Evolutionary conservation across 805 yeast species (phyloP), one percentile per base, ranked within the genome.

Genomic region (Jamesozyma lodderae): DNA sequence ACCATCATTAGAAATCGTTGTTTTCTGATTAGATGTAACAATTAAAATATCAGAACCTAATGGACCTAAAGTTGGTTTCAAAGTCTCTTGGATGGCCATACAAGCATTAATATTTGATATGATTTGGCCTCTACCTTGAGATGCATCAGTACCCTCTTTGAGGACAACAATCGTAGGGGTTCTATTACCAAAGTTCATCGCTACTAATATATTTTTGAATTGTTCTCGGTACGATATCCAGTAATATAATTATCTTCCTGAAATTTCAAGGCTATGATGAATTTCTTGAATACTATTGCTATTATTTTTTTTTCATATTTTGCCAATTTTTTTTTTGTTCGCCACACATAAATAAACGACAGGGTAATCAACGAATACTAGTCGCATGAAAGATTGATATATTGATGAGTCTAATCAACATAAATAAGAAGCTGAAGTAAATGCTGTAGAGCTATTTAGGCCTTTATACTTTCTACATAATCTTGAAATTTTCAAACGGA

Each of bases 111-210:
- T 92, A 57, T 92, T 92, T 47, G 90, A 82, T 52, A 92, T 78
- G 49, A 87, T 83, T 69, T 92, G 98, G 18, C 97, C 97, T 48
- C 79, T 77, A 26, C 99, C 99, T 62, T 92, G 99, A 13, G 96
- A 83, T 23, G 94, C 69, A 57, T 92, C 98, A 4, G 99, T 92
- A 37, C 99, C 99, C 64, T 92, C 99, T 60, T 88, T 90, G 44
- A 92, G 77, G 38, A 92, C 97, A 45, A 92, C 97, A 52, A 90
- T 84, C n/a, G 98, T 90, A 33, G 98, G 98, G 27, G 96, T 82
- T 62, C 88, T 96, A 40, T 82, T 83, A 46, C 90, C 84, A 59
- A 85, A 86, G 55, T 81, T 81, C 96, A 87, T 88, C 31, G 18
- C 4, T 29, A 17, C n/a, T n/a, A n/a, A n/a, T n/a, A n/a, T n/a